A percentile compares a stretch with the other conserved stretches of the same genome.
Conservation (phyloP, 1,139 yeast genomes). For the Geotrichum australiense region DNA sequence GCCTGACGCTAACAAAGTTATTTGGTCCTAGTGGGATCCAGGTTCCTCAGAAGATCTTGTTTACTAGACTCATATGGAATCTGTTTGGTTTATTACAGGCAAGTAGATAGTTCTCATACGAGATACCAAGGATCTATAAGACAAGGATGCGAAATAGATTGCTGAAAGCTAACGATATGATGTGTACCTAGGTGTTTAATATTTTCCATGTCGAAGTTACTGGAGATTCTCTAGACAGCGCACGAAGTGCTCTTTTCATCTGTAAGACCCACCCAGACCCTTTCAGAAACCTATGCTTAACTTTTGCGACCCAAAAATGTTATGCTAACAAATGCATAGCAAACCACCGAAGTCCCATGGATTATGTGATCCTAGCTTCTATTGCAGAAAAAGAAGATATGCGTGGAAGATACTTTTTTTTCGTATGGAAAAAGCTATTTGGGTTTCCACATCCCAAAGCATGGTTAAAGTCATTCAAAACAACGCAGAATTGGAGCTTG, state of each 20-base stretch:
- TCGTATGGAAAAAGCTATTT: slow-evolving; percentile 27
- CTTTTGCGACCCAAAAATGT: neutral
- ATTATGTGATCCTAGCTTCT: slow-evolving; percentile 44
- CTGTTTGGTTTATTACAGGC: slow-evolving; percentile 5
- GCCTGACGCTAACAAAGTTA: neutral
- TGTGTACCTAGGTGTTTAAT: neutral
- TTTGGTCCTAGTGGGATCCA: neutral
- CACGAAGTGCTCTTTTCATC: slow-evolving; percentile 16
- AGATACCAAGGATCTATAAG: too few species aligned
- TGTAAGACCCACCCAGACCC: too few species aligned
- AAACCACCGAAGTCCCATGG: slow-evolving; percentile 53
- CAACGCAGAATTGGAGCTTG: slow-evolving; percentile 30
- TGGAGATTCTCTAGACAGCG: slow-evolving; percentile 16
- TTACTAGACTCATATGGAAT: slow-evolving; percentile 6
- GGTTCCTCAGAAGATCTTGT: slow-evolving; percentile 1
- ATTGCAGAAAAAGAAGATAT: slow-evolving; percentile 34
- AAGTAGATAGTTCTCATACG: too few species aligned
- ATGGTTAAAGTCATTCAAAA: slow-evolving; percentile 20
- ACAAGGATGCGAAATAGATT: neutral
- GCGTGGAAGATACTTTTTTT: slow-evolving; percentile 25
- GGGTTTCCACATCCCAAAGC: slow-evolving; percentile 25
- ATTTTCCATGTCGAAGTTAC: slow-evolving; percentile 11
- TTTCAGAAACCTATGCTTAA: neutral
- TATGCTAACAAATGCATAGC: slow-evolving; percentile 22
- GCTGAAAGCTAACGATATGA: neutral